Conservation (phyloP, 2,329 filamentous ascomycete species). For the Alternaria novae-zelandiae region DNA sequence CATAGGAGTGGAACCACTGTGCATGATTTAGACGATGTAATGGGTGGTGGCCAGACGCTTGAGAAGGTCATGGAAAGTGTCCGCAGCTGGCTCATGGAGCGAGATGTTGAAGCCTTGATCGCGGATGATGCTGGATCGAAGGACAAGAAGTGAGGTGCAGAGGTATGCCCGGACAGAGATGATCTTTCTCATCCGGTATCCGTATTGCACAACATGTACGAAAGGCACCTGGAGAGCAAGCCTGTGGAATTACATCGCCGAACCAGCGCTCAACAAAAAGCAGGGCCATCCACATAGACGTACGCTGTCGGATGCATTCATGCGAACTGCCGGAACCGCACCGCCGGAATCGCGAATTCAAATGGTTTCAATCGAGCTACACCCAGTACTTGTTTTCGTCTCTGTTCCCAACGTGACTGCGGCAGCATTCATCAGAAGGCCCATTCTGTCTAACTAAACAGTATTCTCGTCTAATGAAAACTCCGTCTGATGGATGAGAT, state of each 20-base stretch:
- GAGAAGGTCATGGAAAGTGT: constrained; percentile 81
- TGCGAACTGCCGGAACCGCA: neutral
- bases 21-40: constrained; percentile 80
- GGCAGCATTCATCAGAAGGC: neutral
- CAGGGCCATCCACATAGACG: neutral
- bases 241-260: neutral
- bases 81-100: constrained; percentile 73
- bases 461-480: neutral
- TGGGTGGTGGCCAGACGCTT: constrained; percentile 75
- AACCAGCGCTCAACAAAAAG: neutral
- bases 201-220: neutral
- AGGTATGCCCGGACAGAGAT: neutral
- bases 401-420: neutral
- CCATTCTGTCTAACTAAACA: neutral
- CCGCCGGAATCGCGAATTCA: neutral
- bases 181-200: neutral
- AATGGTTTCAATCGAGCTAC: neutral
- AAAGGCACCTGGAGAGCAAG: neutral
- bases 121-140: constrained; percentile 42
- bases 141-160: neutral
- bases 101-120: constrained; percentile 75
- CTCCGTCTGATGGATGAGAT: neutral
- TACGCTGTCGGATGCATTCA: neutral
- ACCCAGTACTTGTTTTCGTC: neutral
- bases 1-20: constrained; percentile 82